phyloP scores from a whole-genome alignment of 345 rosid genomes.

The Lepidium sativum region DNA sequence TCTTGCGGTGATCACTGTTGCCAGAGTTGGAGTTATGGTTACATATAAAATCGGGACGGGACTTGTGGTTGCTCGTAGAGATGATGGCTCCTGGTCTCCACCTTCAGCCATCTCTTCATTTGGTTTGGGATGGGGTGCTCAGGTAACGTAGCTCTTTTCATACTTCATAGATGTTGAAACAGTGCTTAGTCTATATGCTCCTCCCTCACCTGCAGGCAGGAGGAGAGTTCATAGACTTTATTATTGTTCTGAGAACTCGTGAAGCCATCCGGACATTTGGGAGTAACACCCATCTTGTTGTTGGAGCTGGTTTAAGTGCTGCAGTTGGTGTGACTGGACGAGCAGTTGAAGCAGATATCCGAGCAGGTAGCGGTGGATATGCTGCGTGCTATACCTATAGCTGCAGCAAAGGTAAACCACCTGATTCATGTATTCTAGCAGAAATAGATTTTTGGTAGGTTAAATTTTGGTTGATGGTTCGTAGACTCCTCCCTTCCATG shows the following conservation, averaged over 20 bases:
- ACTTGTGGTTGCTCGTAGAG: conserved; percentile 72
- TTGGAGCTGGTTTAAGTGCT: conserved; percentile 93
- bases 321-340: conserved; percentile 80
- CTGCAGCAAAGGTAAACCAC: conserved; percentile 80
- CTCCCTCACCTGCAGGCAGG: conserved; percentile 58
- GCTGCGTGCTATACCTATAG: conserved; percentile 97
- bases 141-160: conserved; percentile 35
- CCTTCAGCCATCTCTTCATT: conserved; percentile 89
- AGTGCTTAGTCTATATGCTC: background rate
- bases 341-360: conserved; percentile 76
- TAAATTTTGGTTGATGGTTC: background rate
- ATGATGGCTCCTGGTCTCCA: conserved; percentile 97
- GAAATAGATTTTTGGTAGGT: background rate
- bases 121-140: conserved; percentile 99
- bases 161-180: background rate
- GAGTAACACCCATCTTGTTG: conserved; percentile 67
- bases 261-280: conserved; percentile 85
- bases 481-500: background rate
- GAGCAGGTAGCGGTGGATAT: conserved; percentile 93
- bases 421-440: background rate
- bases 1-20: conserved; percentile 78
- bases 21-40: conserved; percentile 81
- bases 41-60: conserved; percentile 94
- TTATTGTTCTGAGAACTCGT: conserved; percentile 70
- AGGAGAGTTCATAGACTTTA: conserved; percentile 93